phyloP scores from a whole-genome alignment of 345 rosid genomes.

The Pseudoturritis turrita region DNA sequence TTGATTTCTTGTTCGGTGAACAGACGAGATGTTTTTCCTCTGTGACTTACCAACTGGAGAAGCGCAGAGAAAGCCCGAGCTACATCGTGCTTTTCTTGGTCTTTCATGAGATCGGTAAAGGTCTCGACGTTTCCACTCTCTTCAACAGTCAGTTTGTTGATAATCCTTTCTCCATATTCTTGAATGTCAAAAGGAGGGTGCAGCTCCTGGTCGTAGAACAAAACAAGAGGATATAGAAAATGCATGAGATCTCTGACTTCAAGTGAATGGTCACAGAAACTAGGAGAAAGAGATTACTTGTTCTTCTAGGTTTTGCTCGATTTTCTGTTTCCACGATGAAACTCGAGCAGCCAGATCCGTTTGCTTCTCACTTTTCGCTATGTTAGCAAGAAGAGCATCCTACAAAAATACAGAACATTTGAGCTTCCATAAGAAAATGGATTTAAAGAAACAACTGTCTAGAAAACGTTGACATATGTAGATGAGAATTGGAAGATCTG shows the following conservation, averaged over 20 bases:
- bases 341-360: constrained; percentile 92
- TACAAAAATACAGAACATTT: constrained; percentile 19
- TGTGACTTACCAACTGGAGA: constrained; percentile 78
- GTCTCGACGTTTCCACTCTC: constrained; percentile 35
- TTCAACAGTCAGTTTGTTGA: constrained; percentile 55
- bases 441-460: not conserved
- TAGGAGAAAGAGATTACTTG: constrained; percentile 47
- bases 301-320: constrained; percentile 86
- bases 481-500: not conserved
- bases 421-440: constrained; percentile 2
- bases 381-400: constrained; percentile 95
- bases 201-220: constrained; percentile 55
- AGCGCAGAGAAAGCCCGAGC: constrained; percentile 94
- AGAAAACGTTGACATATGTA: not conserved
- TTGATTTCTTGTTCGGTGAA: not conserved
- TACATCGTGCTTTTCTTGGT: constrained; percentile 79
- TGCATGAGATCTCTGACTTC: not conserved
- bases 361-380: constrained; percentile 88
- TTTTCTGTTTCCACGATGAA: constrained; percentile 90
- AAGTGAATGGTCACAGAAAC: not conserved
- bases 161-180: constrained; percentile 66
- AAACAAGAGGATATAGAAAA: not conserved
- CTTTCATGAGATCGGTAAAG: constrained; percentile 62
- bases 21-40: not conserved
- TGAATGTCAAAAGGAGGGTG: constrained; percentile 91